These are phyloP conservation scores for Thalassiosira sp. DNA, from an alignment of 352 stramenopile genomes.

Conservation along the genomic window DNA sequence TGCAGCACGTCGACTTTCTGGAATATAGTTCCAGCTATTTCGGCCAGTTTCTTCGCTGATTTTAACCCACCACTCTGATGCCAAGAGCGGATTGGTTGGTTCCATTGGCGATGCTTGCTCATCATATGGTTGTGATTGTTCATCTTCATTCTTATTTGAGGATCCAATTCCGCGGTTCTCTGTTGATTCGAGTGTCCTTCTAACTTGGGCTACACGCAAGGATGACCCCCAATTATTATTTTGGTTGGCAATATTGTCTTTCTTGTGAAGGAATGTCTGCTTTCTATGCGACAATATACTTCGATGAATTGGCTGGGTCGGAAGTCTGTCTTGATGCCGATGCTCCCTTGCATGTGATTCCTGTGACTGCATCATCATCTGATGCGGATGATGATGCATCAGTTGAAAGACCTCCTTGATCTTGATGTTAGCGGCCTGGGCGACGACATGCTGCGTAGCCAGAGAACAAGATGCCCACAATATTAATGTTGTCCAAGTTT, in stretches of 20 bases:
- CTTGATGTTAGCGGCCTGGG: not conserved
- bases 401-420: slow-evolving; percentile 7
- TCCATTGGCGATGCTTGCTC: not conserved
- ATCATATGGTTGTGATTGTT: not conserved
- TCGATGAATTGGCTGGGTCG: slow-evolving; percentile 22
- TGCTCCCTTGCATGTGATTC: not conserved
- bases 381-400: slow-evolving; percentile 2
- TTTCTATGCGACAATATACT: slow-evolving; percentile 23
- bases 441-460: not conserved
- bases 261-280: slow-evolving; percentile 2
- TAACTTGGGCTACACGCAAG: not conserved
- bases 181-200: not conserved
- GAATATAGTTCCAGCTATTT: slow-evolving; percentile 46
- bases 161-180: not conserved
- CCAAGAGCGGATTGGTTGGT: slow-evolving; percentile 7
- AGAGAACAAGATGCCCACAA: not conserved
- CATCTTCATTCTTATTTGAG: not conserved
- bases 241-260: not conserved
- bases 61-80: slow-evolving; percentile 34
- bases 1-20: slow-evolving; percentile 34
- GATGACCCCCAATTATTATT: not conserved
- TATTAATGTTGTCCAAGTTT: too few species aligned
- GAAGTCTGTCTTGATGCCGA: not conserved
- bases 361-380: slow-evolving; percentile 1
- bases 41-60: slow-evolving; percentile 36